Base-by-base conservation (phyloP, 345 rosid species). In the Hypericum perforatum region DNA sequence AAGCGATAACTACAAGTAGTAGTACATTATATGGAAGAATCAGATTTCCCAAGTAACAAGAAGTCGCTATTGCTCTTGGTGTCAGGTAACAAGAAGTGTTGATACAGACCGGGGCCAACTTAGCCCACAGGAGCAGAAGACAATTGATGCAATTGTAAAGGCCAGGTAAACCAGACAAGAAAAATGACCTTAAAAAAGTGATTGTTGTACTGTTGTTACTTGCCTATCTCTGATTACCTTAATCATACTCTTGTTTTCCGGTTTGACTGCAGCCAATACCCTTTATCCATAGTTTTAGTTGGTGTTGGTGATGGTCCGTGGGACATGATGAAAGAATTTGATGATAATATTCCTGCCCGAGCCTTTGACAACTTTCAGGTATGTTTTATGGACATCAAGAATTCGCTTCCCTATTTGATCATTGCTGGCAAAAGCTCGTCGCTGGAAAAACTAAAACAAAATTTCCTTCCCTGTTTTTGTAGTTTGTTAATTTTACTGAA, bases 261-360 rank as follows among this genome's bases (percentile, higher is more conserved):
- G 4, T 43, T 9, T 22, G 4, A 22, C 32, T 45, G 7, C 15
- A 64, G 68, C 45, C 6, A 64, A 5, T 52, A 51, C 58, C 68
- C 68, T 15, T 6, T 64, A 16, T 64, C 68, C 11, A 64, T 64
- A 5, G 57, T 64, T 16, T 52, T 64, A 14, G 67, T 63, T 42
- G 67, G 67, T 6, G 67, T 56, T 14, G 67, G 67, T 49, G 67
- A 63, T 40, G 68, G 68, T 39, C 68, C 68, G 0, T 64, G 68
- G 68, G 63, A 64, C 9, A 64, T 57, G 58, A 64, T 64, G 63
- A 56, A 41, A 9, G 41, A 57, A 45, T 64, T 64, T 11, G 63
- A 64, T 8, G 58, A 64, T 16, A 64, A 49, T 41, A 57, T 64
- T 32, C 62, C 62, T 57, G 12, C 42, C 32, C 68, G 68, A 8